These are phyloP conservation scores for Cryptococcus sp. DNA, from an alignment of 1,284 basidiomycete species.

Conservation along the genomic window DNA sequence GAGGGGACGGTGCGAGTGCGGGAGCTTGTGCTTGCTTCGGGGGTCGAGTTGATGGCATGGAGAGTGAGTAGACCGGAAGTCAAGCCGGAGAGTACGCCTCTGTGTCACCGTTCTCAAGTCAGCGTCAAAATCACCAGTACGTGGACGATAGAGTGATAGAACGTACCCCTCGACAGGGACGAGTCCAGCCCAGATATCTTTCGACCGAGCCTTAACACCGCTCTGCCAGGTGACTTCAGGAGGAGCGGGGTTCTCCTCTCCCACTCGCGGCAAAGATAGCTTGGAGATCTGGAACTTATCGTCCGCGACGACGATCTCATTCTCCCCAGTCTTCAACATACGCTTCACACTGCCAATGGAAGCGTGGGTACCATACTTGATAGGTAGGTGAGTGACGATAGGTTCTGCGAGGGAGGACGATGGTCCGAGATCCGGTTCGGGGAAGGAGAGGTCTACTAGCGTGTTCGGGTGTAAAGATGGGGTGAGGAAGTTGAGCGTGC, in stretches of 20 bases:
- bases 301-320: constrained; percentile 40
- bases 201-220: constrained; percentile 20
- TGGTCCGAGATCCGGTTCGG: constrained; percentile 24
- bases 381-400: constrained; percentile 45
- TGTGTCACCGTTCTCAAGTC: constrained; percentile 6
- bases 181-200: constrained; percentile 43
- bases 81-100: constrained; percentile 42
- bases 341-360: constrained; percentile 42
- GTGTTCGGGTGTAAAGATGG: constrained; percentile 50
- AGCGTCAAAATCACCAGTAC: not conserved
- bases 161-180: constrained; percentile 26
- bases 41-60: constrained; percentile 8
- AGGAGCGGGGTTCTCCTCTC: constrained; percentile 21
- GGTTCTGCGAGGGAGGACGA: constrained; percentile 36
- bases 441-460: constrained; percentile 46
- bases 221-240: constrained; percentile 29
- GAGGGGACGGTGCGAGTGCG: constrained; percentile 33
- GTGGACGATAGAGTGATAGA: not conserved
- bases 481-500: constrained; percentile 45
- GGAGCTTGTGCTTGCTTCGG: constrained; percentile 6
- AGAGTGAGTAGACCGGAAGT: constrained; percentile 43
- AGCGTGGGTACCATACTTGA: constrained; percentile 40
- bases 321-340: constrained; percentile 25
- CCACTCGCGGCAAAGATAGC: constrained; percentile 21
- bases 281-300: constrained; percentile 43